Evolutionary conservation across 2,329 filamentous ascomycete genomes (phyloP).

Genomic region (Colletotrichum endophyticum): DNA sequence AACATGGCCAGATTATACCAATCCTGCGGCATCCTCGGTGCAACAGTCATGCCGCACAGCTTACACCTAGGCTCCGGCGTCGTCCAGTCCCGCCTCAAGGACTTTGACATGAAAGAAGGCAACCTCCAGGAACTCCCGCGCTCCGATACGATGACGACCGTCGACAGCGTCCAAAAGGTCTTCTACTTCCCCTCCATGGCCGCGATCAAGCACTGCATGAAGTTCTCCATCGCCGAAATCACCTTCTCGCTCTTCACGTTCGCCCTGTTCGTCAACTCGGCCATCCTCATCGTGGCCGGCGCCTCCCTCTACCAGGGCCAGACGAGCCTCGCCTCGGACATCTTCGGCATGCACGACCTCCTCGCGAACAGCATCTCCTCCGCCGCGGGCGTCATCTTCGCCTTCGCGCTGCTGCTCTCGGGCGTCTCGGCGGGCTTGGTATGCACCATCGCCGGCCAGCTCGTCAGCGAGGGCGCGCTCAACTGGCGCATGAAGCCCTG

Average conservation of each 20-base stretch:
- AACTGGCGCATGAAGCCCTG: slow-evolving; percentile 78
- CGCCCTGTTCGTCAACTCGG: slow-evolving; percentile 82
- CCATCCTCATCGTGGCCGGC: slow-evolving; percentile 87
- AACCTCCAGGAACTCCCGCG: slow-evolving; percentile 34
- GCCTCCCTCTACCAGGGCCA: slow-evolving; percentile 71
- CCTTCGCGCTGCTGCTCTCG: slow-evolving; percentile 78
- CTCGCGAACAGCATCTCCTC: slow-evolving; percentile 73
- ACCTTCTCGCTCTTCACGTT: slow-evolving; percentile 79
- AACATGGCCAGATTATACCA: slow-evolving; percentile 55
- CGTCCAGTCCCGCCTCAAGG: slow-evolving; percentile 68
- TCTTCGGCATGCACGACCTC: slow-evolving; percentile 82
- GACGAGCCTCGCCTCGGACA: slow-evolving; percentile 70
- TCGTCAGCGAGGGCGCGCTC: slow-evolving; percentile 84
- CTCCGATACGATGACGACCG: slow-evolving; percentile 30
- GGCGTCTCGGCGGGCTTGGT: slow-evolving; percentile 84
- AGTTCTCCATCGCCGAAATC: slow-evolving; percentile 75
- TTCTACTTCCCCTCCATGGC: slow-evolving; percentile 74
- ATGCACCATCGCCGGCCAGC: slow-evolving; percentile 88
- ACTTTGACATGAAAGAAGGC: slow-evolving; percentile 65
- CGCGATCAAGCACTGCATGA: slow-evolving; percentile 77
- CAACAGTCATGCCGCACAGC: slow-evolving; percentile 77
- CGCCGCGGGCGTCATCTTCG: slow-evolving; percentile 83
- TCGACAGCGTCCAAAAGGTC: slow-evolving; percentile 47
- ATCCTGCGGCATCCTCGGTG: slow-evolving; percentile 77
- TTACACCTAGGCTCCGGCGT: slow-evolving; percentile 73